Percentiles rank a stretch among this genome's conserved stretches.
Evolutionary conservation across 805 yeast genomes (phyloP).

Genomic region (Saccharomyces paradoxus): DNA sequence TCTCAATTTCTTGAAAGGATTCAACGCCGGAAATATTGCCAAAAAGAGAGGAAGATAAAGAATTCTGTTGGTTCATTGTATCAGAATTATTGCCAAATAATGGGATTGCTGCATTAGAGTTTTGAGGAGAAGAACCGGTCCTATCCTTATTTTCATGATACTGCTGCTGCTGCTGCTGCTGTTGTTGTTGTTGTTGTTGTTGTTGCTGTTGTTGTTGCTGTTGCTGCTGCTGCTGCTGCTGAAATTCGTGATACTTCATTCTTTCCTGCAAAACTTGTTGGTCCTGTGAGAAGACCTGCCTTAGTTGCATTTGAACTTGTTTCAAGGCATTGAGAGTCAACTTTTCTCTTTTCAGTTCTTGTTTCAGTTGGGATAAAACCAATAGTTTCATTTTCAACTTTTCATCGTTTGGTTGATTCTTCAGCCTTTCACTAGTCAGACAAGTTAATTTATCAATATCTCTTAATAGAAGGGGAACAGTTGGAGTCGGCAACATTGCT

Average conservation of each 20-base stretch:
- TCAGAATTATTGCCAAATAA: slow-evolving; percentile 10
- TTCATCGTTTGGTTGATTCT: slow-evolving; percentile 27
- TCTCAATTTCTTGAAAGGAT: slow-evolving; percentile 13
- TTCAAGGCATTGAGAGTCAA: slow-evolving; percentile 27
- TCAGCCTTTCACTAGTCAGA: slow-evolving; percentile 30
- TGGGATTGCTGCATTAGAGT: slow-evolving; percentile 5
- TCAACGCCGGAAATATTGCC: slow-evolving; percentile 10
- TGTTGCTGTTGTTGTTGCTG: slow-evolving; percentile 21
- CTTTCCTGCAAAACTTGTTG: slow-evolving; percentile 26
- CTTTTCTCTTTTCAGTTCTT: slow-evolving; percentile 29
- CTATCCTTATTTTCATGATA: slow-evolving; percentile 12
- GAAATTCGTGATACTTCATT: slow-evolving; percentile 23
- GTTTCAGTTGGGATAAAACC: slow-evolving; percentile 31
- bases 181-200: slow-evolving; percentile 14
- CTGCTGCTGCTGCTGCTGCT: slow-evolving; percentile 2
- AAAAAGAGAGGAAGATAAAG: slow-evolving; percentile 20
- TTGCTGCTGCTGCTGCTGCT: slow-evolving; percentile 22
- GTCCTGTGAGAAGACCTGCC: slow-evolving; percentile 34
- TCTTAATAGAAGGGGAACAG: slow-evolving; percentile 26
- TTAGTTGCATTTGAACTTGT: slow-evolving; percentile 34
- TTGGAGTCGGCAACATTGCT: slow-evolving; percentile 25
- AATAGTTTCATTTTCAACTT: slow-evolving; percentile 28
- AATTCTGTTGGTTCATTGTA: slow-evolving; percentile 2
- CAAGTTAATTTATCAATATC: slow-evolving; percentile 31
- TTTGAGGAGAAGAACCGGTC: slow-evolving; percentile 3